These are phyloP conservation scores for Cryptosporidium ryanae DNA, from an alignment of 169 alveolate genomes.

Conservation along the genomic window DNA sequence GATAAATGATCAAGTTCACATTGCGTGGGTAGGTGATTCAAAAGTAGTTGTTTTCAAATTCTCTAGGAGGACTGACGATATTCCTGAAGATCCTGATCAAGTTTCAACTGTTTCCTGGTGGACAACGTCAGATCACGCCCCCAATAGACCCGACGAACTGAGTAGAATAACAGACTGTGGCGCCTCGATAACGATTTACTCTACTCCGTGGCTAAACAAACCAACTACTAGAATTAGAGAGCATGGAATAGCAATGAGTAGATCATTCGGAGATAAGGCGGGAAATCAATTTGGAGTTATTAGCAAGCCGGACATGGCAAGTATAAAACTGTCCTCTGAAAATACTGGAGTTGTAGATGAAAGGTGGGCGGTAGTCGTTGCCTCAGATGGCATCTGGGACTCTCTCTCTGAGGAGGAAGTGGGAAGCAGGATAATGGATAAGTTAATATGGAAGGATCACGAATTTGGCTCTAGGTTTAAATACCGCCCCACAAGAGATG, in stretches of 20 bases:
- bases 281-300: slow-evolving; percentile 87
- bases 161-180: slow-evolving; percentile 61
- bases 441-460: slow-evolving; percentile 25
- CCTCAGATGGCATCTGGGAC: slow-evolving; percentile 73
- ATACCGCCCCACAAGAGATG: slow-evolving; percentile 31
- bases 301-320: slow-evolving; percentile 80
- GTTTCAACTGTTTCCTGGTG: slow-evolving; percentile 61
- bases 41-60: slow-evolving; percentile 59
- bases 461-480: background rate
- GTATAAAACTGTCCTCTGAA: slow-evolving; percentile 75
- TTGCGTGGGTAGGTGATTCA: slow-evolving; percentile 75
- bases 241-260: slow-evolving; percentile 91
- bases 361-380: slow-evolving; percentile 62
- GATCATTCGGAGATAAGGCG: slow-evolving; percentile 90
- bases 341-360: slow-evolving; percentile 1
- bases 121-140: slow-evolving; percentile 73
- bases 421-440: slow-evolving; percentile 46
- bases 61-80: background rate
- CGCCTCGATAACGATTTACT: slow-evolving; percentile 51
- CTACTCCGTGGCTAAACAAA: slow-evolving; percentile 71
- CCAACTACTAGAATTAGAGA: slow-evolving; percentile 71
- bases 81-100: background rate
- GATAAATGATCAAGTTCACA: slow-evolving; percentile 36
- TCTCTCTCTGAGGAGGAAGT: slow-evolving; percentile 72
- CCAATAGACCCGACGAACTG: slow-evolving; percentile 66